These are phyloP conservation scores for Bretschneidera sinensis DNA, from an alignment of 345 rosid genomes.

Conservation along the genomic window DNA sequence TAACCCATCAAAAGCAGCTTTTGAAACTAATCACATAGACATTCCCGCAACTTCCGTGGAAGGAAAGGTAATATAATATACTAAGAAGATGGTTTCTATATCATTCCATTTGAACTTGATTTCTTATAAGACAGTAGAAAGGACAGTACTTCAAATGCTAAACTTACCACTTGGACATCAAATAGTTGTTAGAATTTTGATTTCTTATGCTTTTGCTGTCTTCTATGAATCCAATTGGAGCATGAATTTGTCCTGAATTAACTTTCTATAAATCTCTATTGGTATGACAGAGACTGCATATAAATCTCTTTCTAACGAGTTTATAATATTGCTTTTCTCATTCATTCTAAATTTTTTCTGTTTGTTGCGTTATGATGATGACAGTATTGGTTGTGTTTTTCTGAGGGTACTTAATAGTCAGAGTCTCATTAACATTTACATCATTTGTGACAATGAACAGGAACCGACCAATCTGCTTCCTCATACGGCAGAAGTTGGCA, in stretches of 20 bases:
- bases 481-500: conserved; percentile 10
- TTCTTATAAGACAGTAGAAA: neutral
- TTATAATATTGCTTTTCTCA: too few relatives aligned
- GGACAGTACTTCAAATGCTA: too few relatives aligned
- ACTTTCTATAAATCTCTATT: neutral
- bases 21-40: conserved; percentile 3
- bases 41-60: conserved; percentile 4
- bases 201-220: too few relatives aligned
- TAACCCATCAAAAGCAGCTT: conserved; percentile 15
- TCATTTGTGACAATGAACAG: conserved; percentile 16
- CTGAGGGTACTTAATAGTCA: neutral
- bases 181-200: too few relatives aligned
- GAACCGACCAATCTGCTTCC: conserved; percentile 18
- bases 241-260: too few relatives aligned
- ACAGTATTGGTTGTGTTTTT: neutral
- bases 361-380: neutral
- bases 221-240: too few relatives aligned
- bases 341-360: too few relatives aligned
- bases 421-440: neutral
- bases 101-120: neutral
- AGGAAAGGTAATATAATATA: conserved; percentile 27
- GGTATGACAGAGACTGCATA: too few relatives aligned
- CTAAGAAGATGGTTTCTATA: neutral
- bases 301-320: neutral
- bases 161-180: too few relatives aligned